Conservation (phyloP, 2,329 filamentous ascomycete genomes). For the Calonectria honghensis region DNA sequence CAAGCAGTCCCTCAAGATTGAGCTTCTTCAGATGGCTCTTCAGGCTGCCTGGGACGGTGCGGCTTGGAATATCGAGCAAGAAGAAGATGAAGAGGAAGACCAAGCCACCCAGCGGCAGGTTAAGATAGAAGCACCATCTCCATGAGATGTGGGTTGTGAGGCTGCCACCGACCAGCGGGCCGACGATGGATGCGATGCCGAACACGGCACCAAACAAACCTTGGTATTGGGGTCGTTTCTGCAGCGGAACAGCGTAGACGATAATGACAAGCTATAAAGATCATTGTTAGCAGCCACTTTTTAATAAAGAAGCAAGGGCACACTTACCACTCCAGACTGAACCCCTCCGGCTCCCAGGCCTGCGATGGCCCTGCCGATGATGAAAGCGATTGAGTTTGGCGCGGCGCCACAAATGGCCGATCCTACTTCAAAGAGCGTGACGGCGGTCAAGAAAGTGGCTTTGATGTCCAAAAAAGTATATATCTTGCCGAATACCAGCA, state of each 20-base stretch:
- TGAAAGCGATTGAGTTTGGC: constrained; percentile 28
- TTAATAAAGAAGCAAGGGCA: too few species aligned
- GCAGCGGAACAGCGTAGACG: constrained; percentile 32
- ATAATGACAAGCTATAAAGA: constrained; percentile 29
- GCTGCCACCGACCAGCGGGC: constrained; percentile 29
- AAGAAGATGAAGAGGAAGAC: constrained; percentile 12
- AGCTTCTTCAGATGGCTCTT: constrained; percentile 67
- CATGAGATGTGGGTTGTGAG: constrained; percentile 22
- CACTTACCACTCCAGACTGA: constrained; percentile 5
- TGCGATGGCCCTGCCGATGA: constrained; percentile 31
- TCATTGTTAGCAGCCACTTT: background rate
- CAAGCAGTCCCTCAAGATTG: constrained; percentile 70
- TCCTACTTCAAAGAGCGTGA: constrained; percentile 71
- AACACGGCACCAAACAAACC: constrained; percentile 35
- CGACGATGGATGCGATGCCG: constrained; percentile 34
- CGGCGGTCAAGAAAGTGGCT: constrained; percentile 63
- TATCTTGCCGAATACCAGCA: constrained; percentile 61
- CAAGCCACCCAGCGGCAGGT: constrained; percentile 25
- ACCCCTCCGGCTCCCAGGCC: constrained; percentile 17
- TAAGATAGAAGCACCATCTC: constrained; percentile 39
- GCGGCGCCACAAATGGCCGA: constrained; percentile 38
- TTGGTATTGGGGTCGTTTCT: constrained; percentile 33
- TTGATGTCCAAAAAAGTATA: constrained; percentile 56
- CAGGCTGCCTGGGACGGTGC: constrained; percentile 49
- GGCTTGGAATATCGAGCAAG: constrained; percentile 44